A percentile compares a stretch with the other conserved stretches of the same genome.
Conservation (phyloP, 2,329 filamentous ascomycete species). For the Claviceps sp. region DNA sequence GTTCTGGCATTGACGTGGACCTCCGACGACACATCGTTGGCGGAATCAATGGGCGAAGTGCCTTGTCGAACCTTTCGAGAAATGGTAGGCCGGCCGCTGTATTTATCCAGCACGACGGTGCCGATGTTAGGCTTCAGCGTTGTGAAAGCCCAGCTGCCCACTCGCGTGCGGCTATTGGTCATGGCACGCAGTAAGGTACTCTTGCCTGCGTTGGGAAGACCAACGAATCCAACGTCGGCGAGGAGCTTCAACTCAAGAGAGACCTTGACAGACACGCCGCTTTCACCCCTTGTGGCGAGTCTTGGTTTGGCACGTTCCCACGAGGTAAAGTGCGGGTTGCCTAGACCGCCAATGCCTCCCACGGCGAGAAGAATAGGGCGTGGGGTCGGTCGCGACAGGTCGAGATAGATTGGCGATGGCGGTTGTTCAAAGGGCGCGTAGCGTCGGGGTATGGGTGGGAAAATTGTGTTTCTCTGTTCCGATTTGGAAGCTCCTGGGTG, state of each 20-base stretch:
- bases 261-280: constrained; percentile 62
- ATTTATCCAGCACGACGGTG: constrained; percentile 82
- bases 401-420: constrained; percentile 55
- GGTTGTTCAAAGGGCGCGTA: constrained; percentile 53
- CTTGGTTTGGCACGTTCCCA: constrained; percentile 63
- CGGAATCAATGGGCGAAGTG: constrained; percentile 38
- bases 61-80: background rate
- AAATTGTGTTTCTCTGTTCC: constrained; percentile 44
- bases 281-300: constrained; percentile 78
- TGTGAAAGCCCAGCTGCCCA: constrained; percentile 95
- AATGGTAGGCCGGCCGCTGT: constrained; percentile 57
- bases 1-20: constrained; percentile 47
- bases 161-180: constrained; percentile 75
- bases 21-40: constrained; percentile 19
- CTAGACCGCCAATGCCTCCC: constrained; percentile 78
- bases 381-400: constrained; percentile 64
- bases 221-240: constrained; percentile 88
- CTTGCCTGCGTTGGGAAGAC: constrained; percentile 91
- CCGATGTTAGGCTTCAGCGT: constrained; percentile 92
- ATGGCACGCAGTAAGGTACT: constrained; percentile 80
- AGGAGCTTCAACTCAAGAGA: constrained; percentile 90
- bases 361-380: constrained; percentile 74
- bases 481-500: constrained; percentile 65
- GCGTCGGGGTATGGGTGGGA: constrained; percentile 38
- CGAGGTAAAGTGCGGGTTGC: constrained; percentile 85